Evolutionary conservation across 176 grass and related monocot genomes (phyloP).

Genomic region (Metroxylon sagu): DNA sequence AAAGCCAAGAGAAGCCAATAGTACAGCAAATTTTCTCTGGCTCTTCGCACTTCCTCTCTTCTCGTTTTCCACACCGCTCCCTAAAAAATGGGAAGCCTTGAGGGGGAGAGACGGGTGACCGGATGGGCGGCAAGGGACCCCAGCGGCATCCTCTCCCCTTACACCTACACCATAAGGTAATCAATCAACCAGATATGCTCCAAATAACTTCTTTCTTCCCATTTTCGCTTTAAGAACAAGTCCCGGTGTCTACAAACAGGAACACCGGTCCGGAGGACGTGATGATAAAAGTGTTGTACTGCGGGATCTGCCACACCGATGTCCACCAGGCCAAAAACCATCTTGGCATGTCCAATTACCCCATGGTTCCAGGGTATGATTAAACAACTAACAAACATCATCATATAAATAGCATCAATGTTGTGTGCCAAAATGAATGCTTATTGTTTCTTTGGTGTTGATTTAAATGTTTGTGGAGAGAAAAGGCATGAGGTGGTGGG

Average conservation of each 20-base stretch:
- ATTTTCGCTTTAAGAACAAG: background rate
- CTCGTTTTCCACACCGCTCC: background rate
- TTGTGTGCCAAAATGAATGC: too few species aligned
- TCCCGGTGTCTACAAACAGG: slow-evolving; percentile 26
- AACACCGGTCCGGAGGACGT: slow-evolving; percentile 66
- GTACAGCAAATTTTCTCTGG: background rate
- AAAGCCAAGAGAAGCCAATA: background rate
- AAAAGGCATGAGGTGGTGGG: slow-evolving; percentile 97
- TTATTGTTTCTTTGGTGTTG: background rate
- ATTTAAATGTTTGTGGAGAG: background rate
- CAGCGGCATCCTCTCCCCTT: slow-evolving; percentile 66
- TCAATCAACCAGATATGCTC: too few species aligned
- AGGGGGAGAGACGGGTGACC: slow-evolving; percentile 37
- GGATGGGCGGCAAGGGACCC: slow-evolving; percentile 90
- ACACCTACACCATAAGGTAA: slow-evolving; percentile 79
- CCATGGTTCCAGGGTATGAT: slow-evolving; percentile 88
- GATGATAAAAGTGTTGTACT: slow-evolving; percentile 75
- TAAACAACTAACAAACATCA: too few species aligned
- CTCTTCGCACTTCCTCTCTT: background rate
- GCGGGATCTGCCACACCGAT: slow-evolving; percentile 91
- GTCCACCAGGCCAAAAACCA: slow-evolving; percentile 90
- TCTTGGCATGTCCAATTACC: slow-evolving; percentile 80
- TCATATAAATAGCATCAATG: too few species aligned
- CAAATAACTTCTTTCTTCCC: background rate
- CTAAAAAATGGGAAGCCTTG: slow-evolving; percentile 58